Evolutionary conservation across 768 basidiomycete species (phyloP), one percentile per base, ranked within the genome.

Genomic region (Tulasnella sp.): DNA sequence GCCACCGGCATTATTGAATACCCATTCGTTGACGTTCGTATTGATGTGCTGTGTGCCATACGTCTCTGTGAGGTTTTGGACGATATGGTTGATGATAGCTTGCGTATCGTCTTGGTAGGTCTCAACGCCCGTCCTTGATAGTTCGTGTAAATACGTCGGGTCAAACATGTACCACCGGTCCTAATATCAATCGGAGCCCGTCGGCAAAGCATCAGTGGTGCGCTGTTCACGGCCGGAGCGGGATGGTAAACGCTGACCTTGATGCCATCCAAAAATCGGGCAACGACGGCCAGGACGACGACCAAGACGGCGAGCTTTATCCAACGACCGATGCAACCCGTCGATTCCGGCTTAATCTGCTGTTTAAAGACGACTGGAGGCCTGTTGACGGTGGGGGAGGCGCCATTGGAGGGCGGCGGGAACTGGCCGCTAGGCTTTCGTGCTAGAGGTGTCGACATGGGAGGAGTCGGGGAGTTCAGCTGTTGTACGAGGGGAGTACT

Each of bases 1-100:
- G 59, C 96, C 96, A 9, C 93, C 96, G 0, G 94, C 93, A 64
- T 97, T 98, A 74, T 82, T 97, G 71, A 94, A 86, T 23, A 96
- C 79, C 94, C 94, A 97, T 65, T 97, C 92, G 35, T 73, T 73
- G 19, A 77, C 45, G 71, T 84, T 64, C n/a, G 70, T 49, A 64
- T 77, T 75, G 49, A 81, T 75, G n/a, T 73, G 61, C 29, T 73
- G 73, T 46, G 77, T 65, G 0, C 87, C 80, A 67, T 92, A 84
- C 1, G 80, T 82, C 14, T 71, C 68, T 6, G 82, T 83, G 61
- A 98, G 83, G 68, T 90, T 87, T 25, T 77, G 65, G 57, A 93
- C 73, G 62, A 98, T 90, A 68, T 90, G 82, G 19, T 77, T 68
- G 66, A 96, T 81, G 74, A 98, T 86, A 31, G 78, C 77, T 11